These are phyloP conservation scores for Pugionium cornutum DNA, from an alignment of 345 rosid species.

Conservation along the genomic window DNA sequence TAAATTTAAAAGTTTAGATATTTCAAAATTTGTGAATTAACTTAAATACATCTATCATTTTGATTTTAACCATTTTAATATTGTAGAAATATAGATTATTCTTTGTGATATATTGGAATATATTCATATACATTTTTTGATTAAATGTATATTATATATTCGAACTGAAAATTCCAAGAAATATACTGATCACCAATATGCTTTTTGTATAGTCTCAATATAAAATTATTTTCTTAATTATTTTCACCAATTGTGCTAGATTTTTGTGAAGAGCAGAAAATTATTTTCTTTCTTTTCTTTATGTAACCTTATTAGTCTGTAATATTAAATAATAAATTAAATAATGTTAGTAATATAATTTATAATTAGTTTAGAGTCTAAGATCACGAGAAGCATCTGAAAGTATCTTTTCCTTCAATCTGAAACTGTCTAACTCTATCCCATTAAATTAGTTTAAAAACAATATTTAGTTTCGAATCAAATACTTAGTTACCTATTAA, in stretches of 20 bases:
- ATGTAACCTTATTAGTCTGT: not conserved
- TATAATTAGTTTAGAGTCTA: not conserved
- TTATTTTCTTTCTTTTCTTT: too few relatives aligned
- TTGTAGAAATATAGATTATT: not conserved
- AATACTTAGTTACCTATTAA: not conserved
- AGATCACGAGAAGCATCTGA: not conserved
- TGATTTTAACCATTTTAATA: not conserved
- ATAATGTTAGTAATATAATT: not conserved
- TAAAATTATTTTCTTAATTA: too few relatives aligned
- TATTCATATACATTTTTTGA: not conserved
- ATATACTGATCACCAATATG: not conserved
- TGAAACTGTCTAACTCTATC: not conserved
- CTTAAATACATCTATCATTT: too few relatives aligned
- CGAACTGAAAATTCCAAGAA: not conserved
- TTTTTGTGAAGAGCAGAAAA: too few relatives aligned
- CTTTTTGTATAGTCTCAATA: not conserved
- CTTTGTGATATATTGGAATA: not conserved
- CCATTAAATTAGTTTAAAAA: not conserved
- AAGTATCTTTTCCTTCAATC: not conserved
- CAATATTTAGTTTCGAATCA: not conserved
- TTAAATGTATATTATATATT: not conserved
- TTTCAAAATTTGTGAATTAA: too few relatives aligned
- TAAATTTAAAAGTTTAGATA: too few relatives aligned
- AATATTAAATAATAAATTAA: not conserved
- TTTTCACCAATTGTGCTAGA: too few relatives aligned